phyloP scores from a whole-genome alignment of 73 alveolate species.

The Paramecium bursaria region DNA sequence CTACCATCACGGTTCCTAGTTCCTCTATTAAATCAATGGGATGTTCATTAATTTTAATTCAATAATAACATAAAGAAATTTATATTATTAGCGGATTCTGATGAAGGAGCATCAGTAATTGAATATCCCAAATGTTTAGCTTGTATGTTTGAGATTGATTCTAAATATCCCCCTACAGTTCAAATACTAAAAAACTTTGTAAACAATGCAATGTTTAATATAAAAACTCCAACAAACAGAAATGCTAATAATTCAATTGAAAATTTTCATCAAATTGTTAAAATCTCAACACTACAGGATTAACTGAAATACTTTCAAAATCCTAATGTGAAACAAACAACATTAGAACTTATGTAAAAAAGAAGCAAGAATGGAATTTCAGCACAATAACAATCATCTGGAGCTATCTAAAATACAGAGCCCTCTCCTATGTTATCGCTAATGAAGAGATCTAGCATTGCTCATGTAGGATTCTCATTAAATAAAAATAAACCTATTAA shows the following conservation, averaged over 20 bases:
- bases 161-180: slow-evolving; percentile 19
- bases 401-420: too few species aligned
- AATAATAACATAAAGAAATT: slow-evolving; percentile 32
- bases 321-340: neutral
- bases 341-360: slow-evolving; percentile 46
- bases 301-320: neutral
- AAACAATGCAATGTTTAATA: slow-evolving; percentile 38
- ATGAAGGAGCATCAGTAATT: slow-evolving; percentile 60
- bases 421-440: too few species aligned
- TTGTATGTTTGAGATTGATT: slow-evolving; percentile 55
- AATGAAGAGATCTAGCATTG: slow-evolving; percentile 35
- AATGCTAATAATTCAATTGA: slow-evolving; percentile 14
- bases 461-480: slow-evolving; percentile 53
- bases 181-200: slow-evolving; percentile 23
- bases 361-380: slow-evolving; percentile 58
- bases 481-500: slow-evolving; percentile 48
- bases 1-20: slow-evolving; percentile 30
- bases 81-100: slow-evolving; percentile 43
- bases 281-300: slow-evolving; percentile 23
- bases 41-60: slow-evolving; percentile 41
- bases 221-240: neutral
- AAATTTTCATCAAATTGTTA: slow-evolving; percentile 22
- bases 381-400: slow-evolving; percentile 9
- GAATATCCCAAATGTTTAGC: slow-evolving; percentile 50
- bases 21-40: slow-evolving; percentile 57